These are phyloP conservation scores for Scheffersomyces lignicola DNA, from an alignment of 1,139 yeast genomes.

Conservation along the genomic window DNA sequence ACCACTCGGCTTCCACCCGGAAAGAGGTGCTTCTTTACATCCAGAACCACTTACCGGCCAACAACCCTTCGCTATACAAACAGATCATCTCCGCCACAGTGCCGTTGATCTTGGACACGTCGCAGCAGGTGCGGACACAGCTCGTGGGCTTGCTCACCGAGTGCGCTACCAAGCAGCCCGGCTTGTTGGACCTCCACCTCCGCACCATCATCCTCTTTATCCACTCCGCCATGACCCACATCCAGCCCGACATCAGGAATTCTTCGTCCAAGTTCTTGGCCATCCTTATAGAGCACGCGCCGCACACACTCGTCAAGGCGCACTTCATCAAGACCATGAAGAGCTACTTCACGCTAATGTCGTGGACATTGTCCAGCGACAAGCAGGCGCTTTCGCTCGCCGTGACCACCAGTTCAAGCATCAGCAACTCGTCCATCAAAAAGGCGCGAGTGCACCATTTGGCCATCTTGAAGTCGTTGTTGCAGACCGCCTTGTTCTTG, in stretches of 20 bases:
- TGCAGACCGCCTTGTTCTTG: conserved; percentile 39
- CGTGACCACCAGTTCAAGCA: conserved; percentile 43
- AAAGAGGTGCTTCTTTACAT: conserved; percentile 66
- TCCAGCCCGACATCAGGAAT: conserved; percentile 68
- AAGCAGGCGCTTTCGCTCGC: conserved; percentile 48
- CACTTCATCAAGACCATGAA: conserved; percentile 61
- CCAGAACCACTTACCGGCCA: conserved; percentile 46
- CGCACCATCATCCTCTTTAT: conserved; percentile 68
- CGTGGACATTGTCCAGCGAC: conserved; percentile 55
- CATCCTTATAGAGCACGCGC: conserved; percentile 49
- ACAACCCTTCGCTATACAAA: conserved; percentile 52
- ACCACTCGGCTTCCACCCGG: conserved; percentile 72
- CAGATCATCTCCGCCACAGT: conserved; percentile 56
- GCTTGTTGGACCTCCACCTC: conserved; percentile 66
- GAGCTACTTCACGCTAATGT: conserved; percentile 56
- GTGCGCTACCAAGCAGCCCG: conserved; percentile 51
- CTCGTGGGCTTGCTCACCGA: conserved; percentile 53
- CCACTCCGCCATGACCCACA: conserved; percentile 95
- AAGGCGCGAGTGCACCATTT: conserved; percentile 45
- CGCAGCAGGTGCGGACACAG: conserved; percentile 63
- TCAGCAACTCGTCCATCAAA: conserved; percentile 35
- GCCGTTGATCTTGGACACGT: conserved; percentile 63
- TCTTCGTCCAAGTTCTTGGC: conserved; percentile 67
- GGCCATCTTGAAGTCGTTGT: conserved; percentile 41
- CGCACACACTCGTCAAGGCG: conserved; percentile 52